A percentile compares a stretch with the other conserved stretches of the same genome.
phyloP scores from a whole-genome alignment of 2,329 filamentous ascomycete genomes.

The Colletotrichum liriopes region DNA sequence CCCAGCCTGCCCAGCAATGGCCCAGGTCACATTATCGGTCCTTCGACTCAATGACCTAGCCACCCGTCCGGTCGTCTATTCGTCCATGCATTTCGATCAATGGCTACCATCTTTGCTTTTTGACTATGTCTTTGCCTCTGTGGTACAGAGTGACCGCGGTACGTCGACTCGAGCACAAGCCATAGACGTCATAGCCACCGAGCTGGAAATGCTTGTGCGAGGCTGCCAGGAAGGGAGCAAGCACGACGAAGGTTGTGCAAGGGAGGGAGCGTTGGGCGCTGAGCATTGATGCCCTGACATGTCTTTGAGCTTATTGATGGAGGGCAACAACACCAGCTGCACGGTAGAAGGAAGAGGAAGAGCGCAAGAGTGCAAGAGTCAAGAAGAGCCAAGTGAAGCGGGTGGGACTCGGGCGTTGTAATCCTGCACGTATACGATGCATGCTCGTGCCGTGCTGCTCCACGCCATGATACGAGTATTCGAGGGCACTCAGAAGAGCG shows the following conservation, averaged over 20 bases:
- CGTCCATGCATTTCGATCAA: background rate
- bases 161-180: constrained; percentile 3
- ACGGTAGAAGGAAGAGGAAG: background rate
- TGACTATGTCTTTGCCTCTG: background rate
- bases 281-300: background rate
- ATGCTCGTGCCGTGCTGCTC: constrained; percentile 17
- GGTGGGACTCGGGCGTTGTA: background rate
- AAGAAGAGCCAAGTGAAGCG: constrained; percentile 11
- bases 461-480: constrained; percentile 17
- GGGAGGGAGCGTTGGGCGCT: background rate
- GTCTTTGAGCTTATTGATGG: background rate
- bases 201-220: background rate
- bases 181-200: constrained; percentile 28
- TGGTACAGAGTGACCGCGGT: background rate
- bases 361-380: background rate
- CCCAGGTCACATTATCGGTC: constrained; percentile 1
- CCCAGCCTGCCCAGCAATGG: background rate
- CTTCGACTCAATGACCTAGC: background rate
- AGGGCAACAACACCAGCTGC: background rate
- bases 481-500: background rate
- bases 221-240: constrained; percentile 9
- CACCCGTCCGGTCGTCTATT: background rate
- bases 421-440: constrained; percentile 6
- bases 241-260: background rate
- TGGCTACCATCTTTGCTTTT: background rate